Conservation (phyloP, 805 yeast species). For the Metschnikowia proteae region DNA sequence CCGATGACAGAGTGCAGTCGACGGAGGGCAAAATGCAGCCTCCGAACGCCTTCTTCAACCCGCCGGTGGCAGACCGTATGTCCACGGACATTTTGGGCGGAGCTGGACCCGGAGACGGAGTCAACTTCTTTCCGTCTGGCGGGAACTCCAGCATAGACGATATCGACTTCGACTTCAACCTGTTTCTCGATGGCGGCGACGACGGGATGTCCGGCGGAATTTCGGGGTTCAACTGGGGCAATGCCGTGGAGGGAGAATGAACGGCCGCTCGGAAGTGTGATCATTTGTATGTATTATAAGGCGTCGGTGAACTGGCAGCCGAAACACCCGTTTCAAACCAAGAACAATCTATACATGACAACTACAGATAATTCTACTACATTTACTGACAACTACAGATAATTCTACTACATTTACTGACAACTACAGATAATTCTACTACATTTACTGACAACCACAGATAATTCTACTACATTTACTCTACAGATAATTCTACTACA, state of each 20-base stretch:
- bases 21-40: constrained; percentile 20
- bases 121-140: constrained; percentile 22
- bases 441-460: too few relatives aligned
- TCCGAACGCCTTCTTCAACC: constrained; percentile 22
- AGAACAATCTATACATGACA: too few relatives aligned
- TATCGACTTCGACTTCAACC: constrained; percentile 43
- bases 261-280: neutral
- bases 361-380: too few relatives aligned
- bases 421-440: too few relatives aligned
- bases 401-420: too few relatives aligned
- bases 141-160: constrained; percentile 35
- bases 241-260: constrained; percentile 22
- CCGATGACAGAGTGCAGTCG: neutral
- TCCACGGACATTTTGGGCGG: constrained; percentile 33
- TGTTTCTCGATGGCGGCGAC: constrained; percentile 36
- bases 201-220: constrained; percentile 32
- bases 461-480: too few relatives aligned
- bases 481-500: too few relatives aligned
- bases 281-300: neutral
- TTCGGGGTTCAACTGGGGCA: constrained; percentile 39
- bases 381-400: too few relatives aligned
- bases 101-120: constrained; percentile 13
- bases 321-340: too few relatives aligned
- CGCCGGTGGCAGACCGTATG: constrained; percentile 31
- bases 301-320: neutral